Evolutionary conservation across 352 stramenopile species (phyloP).

Genomic region (Globisporangium paddicum): DNA sequence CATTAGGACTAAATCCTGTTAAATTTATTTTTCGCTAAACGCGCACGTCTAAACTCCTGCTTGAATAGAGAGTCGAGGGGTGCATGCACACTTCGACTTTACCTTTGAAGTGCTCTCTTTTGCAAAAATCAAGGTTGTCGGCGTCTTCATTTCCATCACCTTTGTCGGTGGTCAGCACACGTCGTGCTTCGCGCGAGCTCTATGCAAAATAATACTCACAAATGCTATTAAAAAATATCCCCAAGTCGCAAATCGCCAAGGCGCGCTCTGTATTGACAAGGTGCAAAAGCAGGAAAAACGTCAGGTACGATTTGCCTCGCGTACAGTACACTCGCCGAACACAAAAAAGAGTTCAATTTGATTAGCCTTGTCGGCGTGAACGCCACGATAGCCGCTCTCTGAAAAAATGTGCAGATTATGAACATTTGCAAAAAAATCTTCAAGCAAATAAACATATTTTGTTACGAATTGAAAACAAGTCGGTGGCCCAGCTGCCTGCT

Average conservation of each 20-base stretch:
- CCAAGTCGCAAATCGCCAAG: background rate
- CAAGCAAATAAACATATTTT: too few species aligned
- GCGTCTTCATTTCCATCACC: background rate
- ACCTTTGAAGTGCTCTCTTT: background rate
- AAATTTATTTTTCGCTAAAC: background rate
- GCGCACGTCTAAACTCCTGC: background rate
- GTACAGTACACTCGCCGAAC: background rate
- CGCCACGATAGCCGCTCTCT: background rate
- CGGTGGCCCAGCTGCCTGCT: background rate
- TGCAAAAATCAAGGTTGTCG: background rate
- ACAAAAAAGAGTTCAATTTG: background rate
- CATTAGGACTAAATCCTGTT: background rate
- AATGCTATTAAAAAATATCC: background rate
- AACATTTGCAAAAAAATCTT: background rate
- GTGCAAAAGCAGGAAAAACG: background rate
- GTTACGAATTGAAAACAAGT: background rate
- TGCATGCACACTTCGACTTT: background rate
- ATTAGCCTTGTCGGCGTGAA: background rate
- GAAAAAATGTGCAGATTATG: background rate
- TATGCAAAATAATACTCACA: background rate
- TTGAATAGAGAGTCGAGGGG: background rate
- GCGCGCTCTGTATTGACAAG: background rate
- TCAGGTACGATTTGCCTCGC: background rate
- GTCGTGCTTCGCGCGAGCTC: background rate
- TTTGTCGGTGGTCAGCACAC: background rate